A percentile compares a stretch with the other conserved stretches of the same genome.
Evolutionary conservation across 1,284 basidiomycete species (phyloP).

Genomic region (Austroboletus niveus): DNA sequence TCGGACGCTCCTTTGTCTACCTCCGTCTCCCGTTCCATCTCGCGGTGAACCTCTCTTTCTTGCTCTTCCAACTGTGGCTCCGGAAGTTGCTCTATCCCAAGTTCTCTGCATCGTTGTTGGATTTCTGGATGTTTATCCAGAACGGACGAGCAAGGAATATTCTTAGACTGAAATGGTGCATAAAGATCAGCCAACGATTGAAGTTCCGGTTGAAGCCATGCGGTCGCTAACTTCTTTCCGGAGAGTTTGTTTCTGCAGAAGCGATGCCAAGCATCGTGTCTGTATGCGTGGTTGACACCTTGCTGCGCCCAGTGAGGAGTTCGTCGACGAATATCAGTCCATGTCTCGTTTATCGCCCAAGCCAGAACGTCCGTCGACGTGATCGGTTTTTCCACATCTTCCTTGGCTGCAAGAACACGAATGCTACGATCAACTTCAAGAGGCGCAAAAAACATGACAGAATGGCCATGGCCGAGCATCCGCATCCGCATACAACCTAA

Average conservation of each 20-base stretch:
- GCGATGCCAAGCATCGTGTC: background rate
- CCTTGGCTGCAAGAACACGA: constrained; percentile 22
- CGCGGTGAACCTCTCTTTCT: background rate
- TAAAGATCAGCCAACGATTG: constrained; percentile 3
- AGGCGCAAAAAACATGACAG: constrained; percentile 48
- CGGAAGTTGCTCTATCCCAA: background rate
- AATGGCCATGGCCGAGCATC: constrained; percentile 45
- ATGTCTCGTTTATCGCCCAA: constrained; percentile 45
- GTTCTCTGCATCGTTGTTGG: background rate
- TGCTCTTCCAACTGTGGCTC: background rate
- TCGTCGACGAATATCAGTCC: constrained; percentile 35
- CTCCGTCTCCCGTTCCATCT: background rate
- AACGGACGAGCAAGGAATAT: background rate
- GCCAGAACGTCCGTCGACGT: constrained; percentile 37
- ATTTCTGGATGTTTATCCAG: background rate
- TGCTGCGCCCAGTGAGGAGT: too few relatives aligned
- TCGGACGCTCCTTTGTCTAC: background rate
- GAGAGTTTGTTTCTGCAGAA: constrained; percentile 8
- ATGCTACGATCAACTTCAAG: constrained; percentile 41
- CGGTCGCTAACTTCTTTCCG: constrained; percentile 11
- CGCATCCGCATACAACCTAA: constrained; percentile 49
- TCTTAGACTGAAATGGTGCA: background rate
- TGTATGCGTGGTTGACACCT: too few relatives aligned
- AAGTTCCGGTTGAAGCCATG: constrained; percentile 39
- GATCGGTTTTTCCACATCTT: background rate